These are phyloP conservation scores for Ascochyta viciae-villosae DNA, from an alignment of 2,329 filamentous ascomycete genomes.

Conservation along the genomic window DNA sequence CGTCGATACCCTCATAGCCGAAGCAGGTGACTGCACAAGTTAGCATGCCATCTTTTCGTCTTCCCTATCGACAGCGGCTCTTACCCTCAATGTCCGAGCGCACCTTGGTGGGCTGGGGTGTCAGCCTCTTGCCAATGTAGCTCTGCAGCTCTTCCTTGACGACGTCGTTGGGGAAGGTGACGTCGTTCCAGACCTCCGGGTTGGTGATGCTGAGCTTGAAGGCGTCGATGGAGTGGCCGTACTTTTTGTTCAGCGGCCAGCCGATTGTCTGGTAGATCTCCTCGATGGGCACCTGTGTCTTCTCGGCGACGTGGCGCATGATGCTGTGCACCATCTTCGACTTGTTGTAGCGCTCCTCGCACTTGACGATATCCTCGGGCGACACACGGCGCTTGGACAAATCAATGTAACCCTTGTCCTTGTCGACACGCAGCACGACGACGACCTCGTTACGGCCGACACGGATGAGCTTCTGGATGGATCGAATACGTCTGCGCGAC, in stretches of 20 bases:
- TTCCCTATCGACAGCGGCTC: conserved; percentile 53
- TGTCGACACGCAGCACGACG: conserved; percentile 97
- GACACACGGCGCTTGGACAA: conserved; percentile 97
- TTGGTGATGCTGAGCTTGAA: conserved; percentile 99
- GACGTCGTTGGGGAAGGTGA: conserved; percentile 83
- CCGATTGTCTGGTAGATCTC: conserved; percentile 91
- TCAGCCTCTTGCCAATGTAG: conserved; percentile 97
- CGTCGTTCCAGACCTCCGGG: conserved; percentile 93
- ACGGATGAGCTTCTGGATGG: conserved; percentile 98
- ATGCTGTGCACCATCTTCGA: conserved; percentile 99
- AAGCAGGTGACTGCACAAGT: conserved; percentile 50
- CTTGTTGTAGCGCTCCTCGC: conserved; percentile 99
- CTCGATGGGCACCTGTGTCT: conserved; percentile 94
- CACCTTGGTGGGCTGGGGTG: conserved; percentile 98
- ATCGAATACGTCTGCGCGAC: conserved; percentile 95
- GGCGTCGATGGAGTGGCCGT: conserved; percentile 93
- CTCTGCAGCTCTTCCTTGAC: conserved; percentile 89
- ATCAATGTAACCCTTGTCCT: conserved; percentile 99
- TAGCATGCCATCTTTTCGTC: conserved; percentile 10
- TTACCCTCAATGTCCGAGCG: conserved; percentile 92
- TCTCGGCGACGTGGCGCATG: conserved; percentile 98
- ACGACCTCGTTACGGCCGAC: conserved; percentile 98
- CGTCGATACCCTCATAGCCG: conserved; percentile 97
- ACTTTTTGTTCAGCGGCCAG: conserved; percentile 98
- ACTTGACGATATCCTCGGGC: conserved; percentile 96